These are phyloP conservation scores for Hygrophoropsis aurantiaca DNA, from an alignment of 768 basidiomycete species.

Conservation along the genomic window DNA sequence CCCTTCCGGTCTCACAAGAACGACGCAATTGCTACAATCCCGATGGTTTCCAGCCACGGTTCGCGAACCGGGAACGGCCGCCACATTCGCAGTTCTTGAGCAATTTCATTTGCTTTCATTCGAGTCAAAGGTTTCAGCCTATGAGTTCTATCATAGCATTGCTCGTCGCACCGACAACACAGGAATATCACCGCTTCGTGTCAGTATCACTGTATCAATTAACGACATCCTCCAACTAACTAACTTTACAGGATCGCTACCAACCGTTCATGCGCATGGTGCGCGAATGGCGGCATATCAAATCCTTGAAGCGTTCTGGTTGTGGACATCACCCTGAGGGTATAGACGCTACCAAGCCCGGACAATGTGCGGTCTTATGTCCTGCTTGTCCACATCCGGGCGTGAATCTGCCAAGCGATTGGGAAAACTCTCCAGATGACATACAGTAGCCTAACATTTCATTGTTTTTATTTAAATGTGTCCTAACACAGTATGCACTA, in stretches of 20 bases:
- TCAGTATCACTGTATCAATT: background rate
- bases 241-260: slow-evolving; percentile 9
- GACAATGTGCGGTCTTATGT: slow-evolving; percentile 14
- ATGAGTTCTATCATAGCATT: slow-evolving; percentile 26
- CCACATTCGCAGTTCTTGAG: slow-evolving; percentile 14
- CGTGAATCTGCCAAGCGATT: slow-evolving; percentile 9
- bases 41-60: slow-evolving; percentile 10
- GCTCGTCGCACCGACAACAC: slow-evolving; percentile 16
- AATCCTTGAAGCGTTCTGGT: background rate
- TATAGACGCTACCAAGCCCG: slow-evolving; percentile 5
- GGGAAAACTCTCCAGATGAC: background rate
- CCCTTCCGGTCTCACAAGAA: background rate
- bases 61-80: background rate
- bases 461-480: background rate
- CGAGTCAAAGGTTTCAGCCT: slow-evolving; percentile 24
- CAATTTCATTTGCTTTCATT: slow-evolving; percentile 26
- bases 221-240: background rate
- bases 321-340: slow-evolving; percentile 15
- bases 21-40: slow-evolving; percentile 8
- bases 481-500: background rate
- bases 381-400: slow-evolving; percentile 12
- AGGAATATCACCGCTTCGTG: background rate
- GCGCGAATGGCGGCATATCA: background rate
- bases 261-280: background rate
- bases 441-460: background rate